Evolutionary conservation across 306 rosid genomes (phyloP).

Genomic region (Lathyrus tuberosus): DNA sequence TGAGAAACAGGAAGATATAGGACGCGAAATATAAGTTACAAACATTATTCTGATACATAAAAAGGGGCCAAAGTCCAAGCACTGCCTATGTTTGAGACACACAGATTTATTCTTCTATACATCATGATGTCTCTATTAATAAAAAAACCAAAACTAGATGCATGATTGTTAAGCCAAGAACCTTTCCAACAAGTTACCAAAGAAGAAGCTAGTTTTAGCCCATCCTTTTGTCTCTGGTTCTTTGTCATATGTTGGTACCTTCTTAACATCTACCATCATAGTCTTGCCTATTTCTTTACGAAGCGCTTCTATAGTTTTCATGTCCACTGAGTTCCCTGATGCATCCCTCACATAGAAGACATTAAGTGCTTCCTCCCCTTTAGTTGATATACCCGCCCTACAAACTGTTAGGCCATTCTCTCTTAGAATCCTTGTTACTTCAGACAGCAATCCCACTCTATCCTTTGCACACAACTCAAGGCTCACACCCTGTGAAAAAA

Average conservation of each 20-base stretch:
- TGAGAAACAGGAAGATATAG: neutral
- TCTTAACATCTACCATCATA: constrained; percentile 73
- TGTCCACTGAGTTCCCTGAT: constrained; percentile 73
- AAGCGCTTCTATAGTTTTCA: constrained; percentile 61
- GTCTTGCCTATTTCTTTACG: constrained; percentile 72
- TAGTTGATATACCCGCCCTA: constrained; percentile 73
- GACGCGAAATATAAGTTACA: constrained; percentile 9
- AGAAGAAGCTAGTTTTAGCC: constrained; percentile 84
- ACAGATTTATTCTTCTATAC: constrained; percentile 56
- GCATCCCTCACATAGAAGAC: constrained; percentile 83
- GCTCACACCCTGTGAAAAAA: constrained; percentile 61
- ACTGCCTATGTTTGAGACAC: constrained; percentile 38
- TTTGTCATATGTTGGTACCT: constrained; percentile 55
- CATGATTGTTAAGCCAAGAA: constrained; percentile 53
- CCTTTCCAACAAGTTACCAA: constrained; percentile 77
- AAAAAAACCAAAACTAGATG: constrained; percentile 20
- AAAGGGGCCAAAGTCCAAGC: constrained; percentile 27
- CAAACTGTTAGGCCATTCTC: constrained; percentile 71
- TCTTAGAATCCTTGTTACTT: constrained; percentile 72
- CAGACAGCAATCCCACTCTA: constrained; percentile 75
- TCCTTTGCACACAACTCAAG: constrained; percentile 77
- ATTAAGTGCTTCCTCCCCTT: constrained; percentile 74
- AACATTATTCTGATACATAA: constrained; percentile 35
- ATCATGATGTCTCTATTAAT: constrained; percentile 19
- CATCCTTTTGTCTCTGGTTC: constrained; percentile 66